Base-by-base conservation (phyloP, 495 filamentous ascomycete species). In the Aspergillus coremiiformis region DNA sequence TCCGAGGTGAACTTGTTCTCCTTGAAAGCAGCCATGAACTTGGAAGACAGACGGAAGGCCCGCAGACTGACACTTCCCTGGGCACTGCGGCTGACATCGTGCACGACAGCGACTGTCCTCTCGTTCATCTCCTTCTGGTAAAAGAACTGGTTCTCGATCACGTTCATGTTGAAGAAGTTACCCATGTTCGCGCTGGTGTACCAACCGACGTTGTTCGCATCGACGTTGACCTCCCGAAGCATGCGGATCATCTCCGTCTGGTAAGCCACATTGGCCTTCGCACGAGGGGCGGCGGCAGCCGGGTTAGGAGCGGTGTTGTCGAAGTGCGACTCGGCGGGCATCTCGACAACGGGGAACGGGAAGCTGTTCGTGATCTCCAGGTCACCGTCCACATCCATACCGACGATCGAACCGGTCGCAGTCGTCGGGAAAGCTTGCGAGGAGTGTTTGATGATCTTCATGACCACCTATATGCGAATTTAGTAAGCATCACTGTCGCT, bases 111-210 rank as follows among this genome's bases (percentile, higher is more conserved):
- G n/a, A 96, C 85, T 8, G 90, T 96, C 65, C 83, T 78, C 67
- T 96, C 90, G 65, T 96, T 97, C 67, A 85, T 64, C 61, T 91
- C 88, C 63, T 86, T 90, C 77, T 98, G 93, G 74, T 95, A 97
- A 73, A 88, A 87, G 71, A 84, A 91, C 71, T 96, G 93, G 71
- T 97, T 98, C 78, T 98, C 93, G 74, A 97, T 88, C 64, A 95
- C 90, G 75, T 87, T 89, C 60, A 84, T 69, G 75, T 87, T 95
- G 73, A 97, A 80, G 53, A 97, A 98, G 78, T 96, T 96, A 65
- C 93, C 94, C 83, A 98, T 93, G 72, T 90, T 96, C 52, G 92
- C 90, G 71, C 90, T 96, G 49, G 89, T 95, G 72, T 98, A 98
- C 92, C 92, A 98, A 52, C 93, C 93, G 49, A 94, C 90, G 60